Base-by-base conservation (phyloP, 2,329 filamentous ascomycete species). In the Cadophora luteo-olivacea region DNA sequence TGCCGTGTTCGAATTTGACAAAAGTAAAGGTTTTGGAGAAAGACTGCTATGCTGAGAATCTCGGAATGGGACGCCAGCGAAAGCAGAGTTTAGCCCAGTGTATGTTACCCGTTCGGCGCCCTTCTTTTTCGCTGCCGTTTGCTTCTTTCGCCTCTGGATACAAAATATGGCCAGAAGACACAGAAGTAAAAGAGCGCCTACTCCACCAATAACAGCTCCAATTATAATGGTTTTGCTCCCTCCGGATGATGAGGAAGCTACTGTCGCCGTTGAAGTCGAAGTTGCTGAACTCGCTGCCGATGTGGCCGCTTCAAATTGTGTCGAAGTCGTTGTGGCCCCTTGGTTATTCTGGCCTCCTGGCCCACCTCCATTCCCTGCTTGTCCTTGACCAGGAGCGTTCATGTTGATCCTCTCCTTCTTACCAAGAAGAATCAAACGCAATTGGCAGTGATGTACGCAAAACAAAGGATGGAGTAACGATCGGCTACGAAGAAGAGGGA, bases 1-100 rank as follows among this genome's bases (percentile, higher is more conserved):
- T 7, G 54, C 52, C 22, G 62, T 66, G 29, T 36, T 63, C 25
- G 66, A 60, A 48, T 45, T 65, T 7, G 52, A 51, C n/a, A 48
- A 29, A 25, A 64, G 64, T 7, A 67, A 45, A 61, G 65, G 61
- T 65, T 14, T 48, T 55, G 67, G 66, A 52, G 67, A 16, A 62
- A 58, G 64, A 11, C 61, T 69, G 22, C 54, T 57, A 14, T 38
- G 63, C 16, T 58, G 45, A 2, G 69, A 49, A 12, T 54, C 45
- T 5, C 58, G 51, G 33, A 74, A 75, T 25, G 70, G 69, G 16
- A 74, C 71, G 19, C 74, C 72, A 24, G 68, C 19, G 45, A 75
- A 74, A 7, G 68, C 61, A 19, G 65, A 49, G 41, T 75, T 73
- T 6, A 75, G 66, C 33, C 68, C 66, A 16, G 66, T 61, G 48